These are phyloP conservation scores for Lojkania enalia DNA, from an alignment of 2,329 filamentous ascomycete species.

Conservation along the genomic window DNA sequence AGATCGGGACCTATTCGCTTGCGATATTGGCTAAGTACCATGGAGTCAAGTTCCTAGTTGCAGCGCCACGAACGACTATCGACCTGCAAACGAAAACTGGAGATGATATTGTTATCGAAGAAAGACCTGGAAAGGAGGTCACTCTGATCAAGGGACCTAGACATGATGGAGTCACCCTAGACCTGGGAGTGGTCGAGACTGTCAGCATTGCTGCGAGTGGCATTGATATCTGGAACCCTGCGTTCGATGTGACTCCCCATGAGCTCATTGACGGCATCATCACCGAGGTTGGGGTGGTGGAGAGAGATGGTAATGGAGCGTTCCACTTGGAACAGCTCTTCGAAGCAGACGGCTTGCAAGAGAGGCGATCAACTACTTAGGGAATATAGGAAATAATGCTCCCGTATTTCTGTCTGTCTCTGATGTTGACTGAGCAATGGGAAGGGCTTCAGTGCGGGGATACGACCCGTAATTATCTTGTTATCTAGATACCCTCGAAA, in stretches of 20 bases:
- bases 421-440: too few relatives aligned
- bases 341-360: constrained; percentile 25
- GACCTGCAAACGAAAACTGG: constrained; percentile 81
- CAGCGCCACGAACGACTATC: constrained; percentile 91
- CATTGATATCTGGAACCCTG: constrained; percentile 92
- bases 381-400: too few relatives aligned
- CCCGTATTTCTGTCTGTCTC: too few relatives aligned
- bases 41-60: constrained; percentile 90
- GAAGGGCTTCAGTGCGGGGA: too few relatives aligned
- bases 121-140: constrained; percentile 79
- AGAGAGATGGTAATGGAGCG: constrained; percentile 70
- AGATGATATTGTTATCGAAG: constrained; percentile 83
- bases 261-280: constrained; percentile 90
- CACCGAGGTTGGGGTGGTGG: constrained; percentile 85
- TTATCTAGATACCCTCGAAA: too few relatives aligned
- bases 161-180: constrained; percentile 64
- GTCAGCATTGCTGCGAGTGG: constrained; percentile 77
- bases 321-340: constrained; percentile 63
- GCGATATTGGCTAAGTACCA: constrained; percentile 89
- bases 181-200: constrained; percentile 65
- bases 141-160: constrained; percentile 81
- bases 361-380: constrained; percentile 39
- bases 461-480: too few relatives aligned
- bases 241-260: constrained; percentile 92
- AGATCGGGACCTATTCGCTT: constrained; percentile 92